Percentiles rank a stretch among this genome's conserved stretches.
phyloP scores from a whole-genome alignment of 169 alveolate species.

The Cystoisospora suis region DNA sequence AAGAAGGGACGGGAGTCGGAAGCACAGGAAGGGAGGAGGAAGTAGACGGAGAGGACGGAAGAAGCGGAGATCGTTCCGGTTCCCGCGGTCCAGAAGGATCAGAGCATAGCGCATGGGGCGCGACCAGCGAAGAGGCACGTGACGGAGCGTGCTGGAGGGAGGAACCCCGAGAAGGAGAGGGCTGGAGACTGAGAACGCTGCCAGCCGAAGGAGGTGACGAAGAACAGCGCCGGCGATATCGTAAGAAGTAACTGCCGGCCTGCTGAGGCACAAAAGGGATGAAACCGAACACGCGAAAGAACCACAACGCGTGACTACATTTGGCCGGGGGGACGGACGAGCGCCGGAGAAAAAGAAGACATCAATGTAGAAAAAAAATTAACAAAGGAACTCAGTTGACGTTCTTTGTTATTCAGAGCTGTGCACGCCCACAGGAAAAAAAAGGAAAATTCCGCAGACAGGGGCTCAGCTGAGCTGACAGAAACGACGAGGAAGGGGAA shows the following conservation, averaged over 20 bases:
- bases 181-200: not conserved
- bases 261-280: not conserved
- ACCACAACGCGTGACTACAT: not conserved
- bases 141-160: constrained; percentile 5
- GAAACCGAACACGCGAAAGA: not conserved
- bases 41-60: too few relatives aligned
- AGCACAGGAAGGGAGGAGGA: too few relatives aligned
- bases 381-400: too few relatives aligned
- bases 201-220: not conserved
- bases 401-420: too few relatives aligned
- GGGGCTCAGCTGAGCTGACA: too few relatives aligned
- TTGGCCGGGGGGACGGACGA: not conserved
- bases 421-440: not conserved
- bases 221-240: not conserved
- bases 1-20: too few relatives aligned
- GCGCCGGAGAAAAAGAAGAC: not conserved
- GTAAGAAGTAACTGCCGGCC: not conserved
- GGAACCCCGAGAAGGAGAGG: not conserved
- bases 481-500: too few relatives aligned
- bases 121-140: not conserved
- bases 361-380: too few relatives aligned
- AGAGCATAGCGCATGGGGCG: too few relatives aligned
- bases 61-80: too few relatives aligned
- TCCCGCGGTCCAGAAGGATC: too few relatives aligned
- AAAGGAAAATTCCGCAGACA: not conserved